Percentiles rank a stretch among this genome's conserved stretches.
phyloP scores from a whole-genome alignment of 78 protist genomes.

The Salpingoeca rosetta region DNA sequence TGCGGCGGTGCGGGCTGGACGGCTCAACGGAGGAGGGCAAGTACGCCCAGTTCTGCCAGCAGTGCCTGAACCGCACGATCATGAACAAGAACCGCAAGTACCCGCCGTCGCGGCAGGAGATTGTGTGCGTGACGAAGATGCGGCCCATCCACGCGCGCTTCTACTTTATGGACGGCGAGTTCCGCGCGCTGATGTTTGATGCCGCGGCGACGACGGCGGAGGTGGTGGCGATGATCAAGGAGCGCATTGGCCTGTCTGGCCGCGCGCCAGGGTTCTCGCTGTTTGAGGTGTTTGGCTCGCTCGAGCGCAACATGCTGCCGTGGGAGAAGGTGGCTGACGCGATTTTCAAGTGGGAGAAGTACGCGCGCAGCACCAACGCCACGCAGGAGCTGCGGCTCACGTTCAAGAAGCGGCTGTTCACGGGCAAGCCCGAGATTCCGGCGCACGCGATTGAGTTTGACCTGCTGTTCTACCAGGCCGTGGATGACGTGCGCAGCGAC shows the following conservation, averaged over 20 bases:
- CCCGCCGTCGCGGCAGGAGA: slow-evolving; percentile 1
- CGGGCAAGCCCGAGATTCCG: neutral
- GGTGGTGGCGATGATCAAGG: slow-evolving; percentile 5
- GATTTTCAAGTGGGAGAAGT: slow-evolving; percentile 21
- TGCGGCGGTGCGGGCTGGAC: neutral
- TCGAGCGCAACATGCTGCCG: slow-evolving; percentile 7
- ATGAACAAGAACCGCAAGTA: neutral
- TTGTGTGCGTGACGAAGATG: neutral
- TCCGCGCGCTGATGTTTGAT: slow-evolving; percentile 11
- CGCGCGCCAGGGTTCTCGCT: neutral
- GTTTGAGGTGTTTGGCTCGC: slow-evolving; percentile 8
- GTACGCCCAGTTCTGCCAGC: neutral
- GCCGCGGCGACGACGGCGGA: slow-evolving; percentile 8
- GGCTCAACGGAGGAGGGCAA: neutral
- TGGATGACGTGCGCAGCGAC: neutral
- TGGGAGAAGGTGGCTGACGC: slow-evolving; percentile 12
- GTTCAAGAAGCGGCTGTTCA: neutral
- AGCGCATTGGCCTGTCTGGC: neutral
- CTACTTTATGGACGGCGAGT: slow-evolving; percentile 12
- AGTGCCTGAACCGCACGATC: neutral
- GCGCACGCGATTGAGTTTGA: neutral
- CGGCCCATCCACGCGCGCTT: slow-evolving; percentile 4
- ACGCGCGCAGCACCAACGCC: neutral
- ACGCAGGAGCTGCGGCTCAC: neutral
- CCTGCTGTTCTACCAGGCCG: neutral